A percentile compares a stretch with the other conserved stretches of the same genome.
phyloP scores from a whole-genome alignment of 345 rosid species.

The Salix caprea region DNA sequence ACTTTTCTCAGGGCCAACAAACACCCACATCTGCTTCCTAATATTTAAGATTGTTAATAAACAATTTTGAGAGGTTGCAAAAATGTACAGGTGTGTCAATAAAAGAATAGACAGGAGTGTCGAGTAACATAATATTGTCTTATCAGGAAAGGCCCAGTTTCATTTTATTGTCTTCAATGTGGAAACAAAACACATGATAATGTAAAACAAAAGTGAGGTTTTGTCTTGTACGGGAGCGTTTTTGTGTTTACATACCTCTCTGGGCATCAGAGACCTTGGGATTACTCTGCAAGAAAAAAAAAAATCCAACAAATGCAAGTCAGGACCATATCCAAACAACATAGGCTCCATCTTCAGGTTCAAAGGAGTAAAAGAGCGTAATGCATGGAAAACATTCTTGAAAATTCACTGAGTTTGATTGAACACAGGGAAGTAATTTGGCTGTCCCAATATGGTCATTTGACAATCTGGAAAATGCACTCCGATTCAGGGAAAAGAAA shows the following conservation, averaged over 20 bases:
- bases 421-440: background rate
- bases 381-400: background rate
- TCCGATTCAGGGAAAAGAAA: slow-evolving; percentile 5
- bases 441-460: background rate
- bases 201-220: background rate
- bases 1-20: background rate
- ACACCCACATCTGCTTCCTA: background rate
- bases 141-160: background rate
- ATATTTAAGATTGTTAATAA: background rate
- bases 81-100: background rate
- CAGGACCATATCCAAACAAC: background rate
- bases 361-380: background rate
- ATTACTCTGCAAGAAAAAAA: slow-evolving; percentile 58
- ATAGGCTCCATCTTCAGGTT: background rate
- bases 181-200: background rate
- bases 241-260: slow-evolving; percentile 53
- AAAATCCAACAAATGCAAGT: background rate
- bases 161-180: background rate
- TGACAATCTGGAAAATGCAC: background rate
- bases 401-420: background rate
- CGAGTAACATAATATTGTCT: background rate
- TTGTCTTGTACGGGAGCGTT: background rate
- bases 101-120: background rate
- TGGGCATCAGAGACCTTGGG: slow-evolving; percentile 75
- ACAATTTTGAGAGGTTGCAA: background rate